Conservation (phyloP, 495 filamentous ascomycete species). For the Chaetomidium leptoderma region DNA sequence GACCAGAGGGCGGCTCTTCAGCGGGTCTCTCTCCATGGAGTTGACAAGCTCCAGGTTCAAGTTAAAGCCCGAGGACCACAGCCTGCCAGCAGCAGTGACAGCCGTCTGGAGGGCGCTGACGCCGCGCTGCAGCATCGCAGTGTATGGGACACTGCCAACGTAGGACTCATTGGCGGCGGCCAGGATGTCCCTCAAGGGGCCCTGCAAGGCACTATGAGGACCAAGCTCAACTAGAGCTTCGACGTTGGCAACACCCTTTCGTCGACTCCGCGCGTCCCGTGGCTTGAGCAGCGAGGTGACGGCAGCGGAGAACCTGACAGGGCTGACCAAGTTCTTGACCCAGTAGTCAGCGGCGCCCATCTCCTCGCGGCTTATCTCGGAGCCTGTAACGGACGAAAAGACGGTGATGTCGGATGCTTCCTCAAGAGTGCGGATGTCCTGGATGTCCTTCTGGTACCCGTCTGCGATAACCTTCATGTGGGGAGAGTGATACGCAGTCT, state of each 20-base stretch:
- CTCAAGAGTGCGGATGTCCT: no score
- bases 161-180: neutral
- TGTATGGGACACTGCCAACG: neutral
- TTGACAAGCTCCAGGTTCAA: neutral
- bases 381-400: neutral
- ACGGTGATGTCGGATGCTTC: slow-evolving; percentile 26
- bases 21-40: neutral
- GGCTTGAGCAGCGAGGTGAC: neutral
- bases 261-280: no score
- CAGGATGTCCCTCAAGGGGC: neutral
- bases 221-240: neutral
- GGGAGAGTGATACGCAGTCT: slow-evolving; percentile 38
- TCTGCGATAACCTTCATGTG: slow-evolving; percentile 41
- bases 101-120: neutral
- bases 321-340: neutral
- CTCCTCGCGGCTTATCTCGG: neutral
- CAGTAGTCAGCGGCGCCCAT: neutral
- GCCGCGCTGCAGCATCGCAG: neutral
- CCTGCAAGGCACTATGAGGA: neutral
- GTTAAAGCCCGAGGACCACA: neutral
- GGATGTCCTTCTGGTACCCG: no score
- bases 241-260: neutral
- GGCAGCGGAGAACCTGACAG: neutral
- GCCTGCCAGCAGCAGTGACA: neutral
- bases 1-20: neutral